Evolutionary conservation across 371 early-diverging fungal genomes (phyloP).

Genomic region (Amoeboaphelidium protococcarum): DNA sequence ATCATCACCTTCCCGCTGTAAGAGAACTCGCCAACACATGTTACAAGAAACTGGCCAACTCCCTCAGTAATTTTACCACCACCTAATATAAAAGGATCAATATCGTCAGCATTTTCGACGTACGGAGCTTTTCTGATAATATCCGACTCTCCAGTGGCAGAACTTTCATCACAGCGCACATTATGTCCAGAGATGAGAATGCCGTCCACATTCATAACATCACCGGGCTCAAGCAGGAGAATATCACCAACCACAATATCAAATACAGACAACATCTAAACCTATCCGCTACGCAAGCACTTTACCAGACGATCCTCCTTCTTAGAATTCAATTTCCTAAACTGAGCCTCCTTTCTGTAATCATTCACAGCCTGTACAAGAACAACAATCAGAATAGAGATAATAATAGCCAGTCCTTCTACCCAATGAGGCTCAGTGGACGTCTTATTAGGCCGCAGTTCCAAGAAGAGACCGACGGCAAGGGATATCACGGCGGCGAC

Average conservation of each 20-base stretch:
- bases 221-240: constrained; percentile 69
- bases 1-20: constrained; percentile 52
- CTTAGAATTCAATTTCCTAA: constrained; percentile 61
- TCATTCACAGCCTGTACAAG: constrained; percentile 51
- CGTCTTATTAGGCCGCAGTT: constrained; percentile 14
- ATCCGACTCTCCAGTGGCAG: constrained; percentile 75
- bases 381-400: constrained; percentile 55
- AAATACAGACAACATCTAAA: constrained; percentile 16
- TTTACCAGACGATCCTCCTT: constrained; percentile 53
- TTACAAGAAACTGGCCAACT: constrained; percentile 48
- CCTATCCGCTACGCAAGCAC: constrained; percentile 21
- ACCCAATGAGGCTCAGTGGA: constrained; percentile 33
- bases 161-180: constrained; percentile 62
- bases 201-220: constrained; percentile 69
- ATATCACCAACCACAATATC: constrained; percentile 42
- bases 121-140: constrained; percentile 34
- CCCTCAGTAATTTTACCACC: constrained; percentile 78
- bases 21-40: constrained; percentile 56
- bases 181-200: constrained; percentile 48
- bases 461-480: constrained; percentile 58
- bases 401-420: constrained; percentile 45
- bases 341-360: constrained; percentile 61
- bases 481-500: constrained; percentile 60
- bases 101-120: constrained; percentile 24
- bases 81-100: constrained; percentile 44